These are phyloP conservation scores for Tuber brumale DNA, from an alignment of 495 filamentous ascomycete genomes.

Conservation along the genomic window DNA sequence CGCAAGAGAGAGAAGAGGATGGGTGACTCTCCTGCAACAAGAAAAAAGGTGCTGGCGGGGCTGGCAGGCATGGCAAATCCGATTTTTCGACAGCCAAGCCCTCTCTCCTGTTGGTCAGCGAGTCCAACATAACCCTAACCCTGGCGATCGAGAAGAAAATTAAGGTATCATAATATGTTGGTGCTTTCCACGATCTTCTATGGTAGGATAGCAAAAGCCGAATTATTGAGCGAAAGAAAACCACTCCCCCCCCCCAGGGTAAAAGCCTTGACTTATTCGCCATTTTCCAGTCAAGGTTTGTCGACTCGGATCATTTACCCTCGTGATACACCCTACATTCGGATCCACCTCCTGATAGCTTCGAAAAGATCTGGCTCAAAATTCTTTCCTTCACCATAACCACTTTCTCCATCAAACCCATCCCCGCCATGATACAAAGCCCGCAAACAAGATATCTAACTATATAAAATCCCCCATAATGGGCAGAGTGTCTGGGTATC, in stretches of 20 bases:
- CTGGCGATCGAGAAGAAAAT: slow-evolving; percentile 19
- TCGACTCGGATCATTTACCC: background rate
- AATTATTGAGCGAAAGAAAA: background rate
- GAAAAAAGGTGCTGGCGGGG: slow-evolving; percentile 34
- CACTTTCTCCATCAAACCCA: background rate
- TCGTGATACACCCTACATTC: background rate
- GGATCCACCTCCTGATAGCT: background rate
- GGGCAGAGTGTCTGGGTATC: background rate
- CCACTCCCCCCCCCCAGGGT: background rate
- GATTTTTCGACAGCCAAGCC: slow-evolving; percentile 30
- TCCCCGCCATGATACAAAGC: background rate
- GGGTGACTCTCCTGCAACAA: slow-evolving; percentile 14
- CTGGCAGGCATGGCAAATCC: slow-evolving; percentile 33
- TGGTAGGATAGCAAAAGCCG: slow-evolving; percentile 33
- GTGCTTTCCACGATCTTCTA: slow-evolving; percentile 29
- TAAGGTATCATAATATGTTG: slow-evolving; percentile 11
- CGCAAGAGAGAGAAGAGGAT: slow-evolving; percentile 1
- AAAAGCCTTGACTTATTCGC: background rate
- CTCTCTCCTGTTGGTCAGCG: slow-evolving; percentile 21
- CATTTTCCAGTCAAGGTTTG: background rate
- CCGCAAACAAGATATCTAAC: background rate
- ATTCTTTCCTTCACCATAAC: background rate
- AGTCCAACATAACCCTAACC: slow-evolving; percentile 7
- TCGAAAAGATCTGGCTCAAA: background rate
- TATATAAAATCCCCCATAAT: background rate